Percentiles rank a stretch among this genome's conserved stretches.
Conservation (phyloP, 2,329 filamentous ascomycete species). For the Neofusicoccum laricinum region DNA sequence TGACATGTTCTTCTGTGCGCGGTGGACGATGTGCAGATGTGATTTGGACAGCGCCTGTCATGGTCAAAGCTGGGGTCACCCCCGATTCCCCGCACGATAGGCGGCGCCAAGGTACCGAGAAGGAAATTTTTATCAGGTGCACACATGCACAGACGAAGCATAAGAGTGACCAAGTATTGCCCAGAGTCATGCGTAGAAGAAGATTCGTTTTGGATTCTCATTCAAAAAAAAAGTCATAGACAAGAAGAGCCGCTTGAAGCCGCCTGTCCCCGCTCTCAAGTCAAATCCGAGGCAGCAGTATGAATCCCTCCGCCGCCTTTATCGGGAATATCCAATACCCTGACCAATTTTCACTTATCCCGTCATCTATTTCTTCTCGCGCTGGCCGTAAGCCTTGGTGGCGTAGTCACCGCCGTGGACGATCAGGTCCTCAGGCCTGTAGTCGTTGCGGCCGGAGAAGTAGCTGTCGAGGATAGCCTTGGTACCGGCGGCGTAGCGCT, state of each 20-base stretch:
- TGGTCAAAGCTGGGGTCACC: neutral
- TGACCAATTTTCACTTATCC: neutral
- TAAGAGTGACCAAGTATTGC: too few relatives aligned
- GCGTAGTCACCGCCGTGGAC: slow-evolving; percentile 88
- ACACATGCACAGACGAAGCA: neutral
- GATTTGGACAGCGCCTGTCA: too few relatives aligned
- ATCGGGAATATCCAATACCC: neutral
- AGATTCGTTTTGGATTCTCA: neutral
- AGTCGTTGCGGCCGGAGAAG: slow-evolving; percentile 83
- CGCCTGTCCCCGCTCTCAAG: neutral
- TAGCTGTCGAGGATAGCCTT: slow-evolving; percentile 92
- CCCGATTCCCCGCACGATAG: neutral
- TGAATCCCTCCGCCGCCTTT: neutral
- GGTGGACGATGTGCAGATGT: too few relatives aligned
- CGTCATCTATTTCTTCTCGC: slow-evolving; percentile 47
- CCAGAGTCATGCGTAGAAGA: neutral
- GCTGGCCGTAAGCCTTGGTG: slow-evolving; percentile 88
- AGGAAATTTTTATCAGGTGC: neutral
- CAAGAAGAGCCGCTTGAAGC: neutral
- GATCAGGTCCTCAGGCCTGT: slow-evolving; percentile 86
- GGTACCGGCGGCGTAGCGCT: slow-evolving; percentile 75
- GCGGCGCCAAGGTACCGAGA: neutral
- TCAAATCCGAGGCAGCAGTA: neutral
- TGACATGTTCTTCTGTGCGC: neutral
- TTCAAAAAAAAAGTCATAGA: neutral